Base-by-base conservation (phyloP, 163 green algal genomes). In the Chlorella variabilis region DNA sequence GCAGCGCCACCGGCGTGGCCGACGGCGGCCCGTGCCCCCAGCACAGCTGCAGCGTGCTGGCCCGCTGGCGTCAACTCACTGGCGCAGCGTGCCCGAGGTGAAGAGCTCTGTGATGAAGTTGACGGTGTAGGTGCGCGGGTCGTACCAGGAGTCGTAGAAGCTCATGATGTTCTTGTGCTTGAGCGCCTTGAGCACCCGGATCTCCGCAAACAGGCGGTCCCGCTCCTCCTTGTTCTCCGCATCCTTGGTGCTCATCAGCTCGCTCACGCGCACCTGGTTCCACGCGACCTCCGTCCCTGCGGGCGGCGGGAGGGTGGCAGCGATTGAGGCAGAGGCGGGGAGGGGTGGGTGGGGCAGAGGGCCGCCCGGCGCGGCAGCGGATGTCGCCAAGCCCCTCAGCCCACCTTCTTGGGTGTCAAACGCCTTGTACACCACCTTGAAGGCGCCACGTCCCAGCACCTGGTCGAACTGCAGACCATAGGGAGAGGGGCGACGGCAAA, bases 91-190 rank as follows among this genome's bases (percentile, higher is more conserved):
- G 58, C 97, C 97, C 45, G 88, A 95, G 0, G 97, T 99, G 89
- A 99, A 99, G 42, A 99, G 93, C 88, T 99, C 97, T 13, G 97
- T 99, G 87, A 99, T 99, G 88, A 99, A 99, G 88, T 99, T 99
- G 77, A 98, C 93, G 2, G 88, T 96, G 71, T 92, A 80, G 56
- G 91, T 95, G 83, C 97, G 94, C 51, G 91, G 67, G 75, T 98
- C 95, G 56, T 98, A 85, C 85, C 97, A 99, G 21, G 88, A 97
- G 85, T 98, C 95, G 78, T 96, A 96, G 73, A 99, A 98, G 61
- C 92, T 97, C 92, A 99, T 99, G 87, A 99, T 98, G 87, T 98
- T 98, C 79, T 97, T 98, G 91, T 99, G 96, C 84, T 98, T 97
- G 11, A 99, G 91, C 73, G 94, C 91, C 87, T 99, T 99, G 18